phyloP scores from a whole-genome alignment of 139 green algal species.

The Volvox africanus region DNA sequence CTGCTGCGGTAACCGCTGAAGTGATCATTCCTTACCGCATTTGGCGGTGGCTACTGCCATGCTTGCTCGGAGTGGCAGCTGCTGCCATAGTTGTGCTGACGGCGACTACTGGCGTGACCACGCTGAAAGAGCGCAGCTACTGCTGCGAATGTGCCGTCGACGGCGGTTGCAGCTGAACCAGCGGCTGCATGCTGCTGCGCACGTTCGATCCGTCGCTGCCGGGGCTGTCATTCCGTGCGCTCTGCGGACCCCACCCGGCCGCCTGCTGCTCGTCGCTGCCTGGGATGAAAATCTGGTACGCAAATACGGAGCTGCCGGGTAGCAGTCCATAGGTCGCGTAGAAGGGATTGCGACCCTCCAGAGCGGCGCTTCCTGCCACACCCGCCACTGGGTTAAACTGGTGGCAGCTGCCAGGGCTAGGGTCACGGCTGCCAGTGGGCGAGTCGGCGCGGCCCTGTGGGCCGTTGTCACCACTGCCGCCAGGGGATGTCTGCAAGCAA shows the following conservation, averaged over 20 bases:
- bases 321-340: constrained; percentile 36
- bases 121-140: background rate
- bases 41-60: no score
- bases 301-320: constrained; percentile 15
- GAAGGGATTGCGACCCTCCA: constrained; percentile 17
- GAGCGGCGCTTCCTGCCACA: background rate
- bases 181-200: background rate
- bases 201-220: background rate
- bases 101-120: no score
- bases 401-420: background rate
- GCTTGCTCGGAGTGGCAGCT: no score
- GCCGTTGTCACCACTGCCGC: background rate
- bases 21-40: no score
- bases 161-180: constrained; percentile 5
- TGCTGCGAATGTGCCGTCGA: background rate
- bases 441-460: background rate
- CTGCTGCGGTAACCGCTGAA: no score
- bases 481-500: background rate
- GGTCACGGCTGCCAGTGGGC: no score
- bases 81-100: no score
- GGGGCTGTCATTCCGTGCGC: background rate
- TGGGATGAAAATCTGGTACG: constrained; percentile 40
- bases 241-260: background rate
- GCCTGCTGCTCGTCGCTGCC: constrained; percentile 27
- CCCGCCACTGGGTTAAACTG: background rate